Evolutionary conservation across 192 early-diverging fungal species (phyloP), one percentile per base, ranked within the genome.

Genomic region (Geranomyces michiganensis): DNA sequence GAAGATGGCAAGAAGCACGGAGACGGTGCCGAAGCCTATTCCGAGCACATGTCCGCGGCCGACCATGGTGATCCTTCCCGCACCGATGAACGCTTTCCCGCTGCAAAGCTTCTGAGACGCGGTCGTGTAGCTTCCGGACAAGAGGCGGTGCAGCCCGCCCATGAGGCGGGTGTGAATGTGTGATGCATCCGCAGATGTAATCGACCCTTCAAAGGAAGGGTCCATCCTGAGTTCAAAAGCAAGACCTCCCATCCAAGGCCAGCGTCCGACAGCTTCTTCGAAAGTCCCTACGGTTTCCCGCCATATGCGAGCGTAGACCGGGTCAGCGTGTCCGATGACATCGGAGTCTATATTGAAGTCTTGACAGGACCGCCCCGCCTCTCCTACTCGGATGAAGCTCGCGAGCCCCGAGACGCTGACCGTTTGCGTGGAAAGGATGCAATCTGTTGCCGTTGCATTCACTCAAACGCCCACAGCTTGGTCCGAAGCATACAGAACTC

Each of bases 161-260:
- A 55, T 27, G 14, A 55, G 26, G 3, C 51, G 51, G 3, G 14
- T 8, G 14, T 9, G 6, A 15, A 55, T 55, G 14, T 55, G 51
- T 15, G 4, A 4, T 3, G 51, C 19, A 8, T 55, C 51, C 6
- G 6, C 51, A 27, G 3, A 6, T 3, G 51, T 55, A 2, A 55
- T 15, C 21, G 4, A 24, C 6, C 51, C 51, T 4, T 24, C 51
- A 27, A 55, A 55, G 4, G 51, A 15, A 8, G 51, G 51, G 14
- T 55, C 51, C 51, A 55, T 55, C 4, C 21, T 24, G 6, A 55
- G 51, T 15, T 55, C 51, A 15, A 55, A 55, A 6, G 51, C 51
- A n/a, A 55, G 51, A 6, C 51, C 51, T 2, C 51, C 51, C 51
- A 55, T 55, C 51, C 51, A 55, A 4, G 51, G 51, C 51, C 51